Conservation (phyloP, 2,329 filamentous ascomycete genomes). For the Trichoderma guizhouense region DNA sequence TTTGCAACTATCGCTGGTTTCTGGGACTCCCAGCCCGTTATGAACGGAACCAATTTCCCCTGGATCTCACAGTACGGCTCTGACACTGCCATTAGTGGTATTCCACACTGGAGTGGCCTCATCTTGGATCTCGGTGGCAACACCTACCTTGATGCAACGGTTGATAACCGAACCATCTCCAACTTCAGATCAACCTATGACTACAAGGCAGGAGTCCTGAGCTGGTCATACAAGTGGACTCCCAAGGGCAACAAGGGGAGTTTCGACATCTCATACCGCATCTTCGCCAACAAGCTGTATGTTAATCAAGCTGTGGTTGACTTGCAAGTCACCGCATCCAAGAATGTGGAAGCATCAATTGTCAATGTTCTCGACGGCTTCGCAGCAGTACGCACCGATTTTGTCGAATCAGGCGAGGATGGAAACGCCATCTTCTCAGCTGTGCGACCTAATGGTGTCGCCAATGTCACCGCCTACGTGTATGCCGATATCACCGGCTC, state of each 20-base stretch:
- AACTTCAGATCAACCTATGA: slow-evolving; percentile 60
- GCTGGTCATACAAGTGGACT: slow-evolving; percentile 65
- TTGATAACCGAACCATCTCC: slow-evolving; percentile 55
- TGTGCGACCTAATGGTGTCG: slow-evolving; percentile 60
- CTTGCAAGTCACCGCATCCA: slow-evolving; percentile 55
- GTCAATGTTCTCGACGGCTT: slow-evolving; percentile 67
- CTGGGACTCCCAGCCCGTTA: slow-evolving; percentile 57
- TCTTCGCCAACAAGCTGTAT: slow-evolving; percentile 62
- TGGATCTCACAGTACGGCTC: slow-evolving; percentile 60
- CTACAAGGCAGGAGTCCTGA: slow-evolving; percentile 59
- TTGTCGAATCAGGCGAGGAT: slow-evolving; percentile 54
- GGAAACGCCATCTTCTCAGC: slow-evolving; percentile 58
- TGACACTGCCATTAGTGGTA: slow-evolving; percentile 67
- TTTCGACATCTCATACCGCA: slow-evolving; percentile 61
- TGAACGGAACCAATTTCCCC: slow-evolving; percentile 59
- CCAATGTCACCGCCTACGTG: slow-evolving; percentile 57
- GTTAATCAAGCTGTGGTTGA: slow-evolving; percentile 55
- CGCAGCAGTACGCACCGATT: slow-evolving; percentile 62
- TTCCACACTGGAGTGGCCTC: slow-evolving; percentile 55
- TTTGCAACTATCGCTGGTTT: slow-evolving; percentile 68
- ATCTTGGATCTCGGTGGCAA: slow-evolving; percentile 53
- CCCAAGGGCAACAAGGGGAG: slow-evolving; percentile 43
- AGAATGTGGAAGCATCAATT: slow-evolving; percentile 53
- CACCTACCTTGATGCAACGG: slow-evolving; percentile 57
- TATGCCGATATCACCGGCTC: slow-evolving; percentile 43